Conservation (phyloP, 140 eudicot species). For the Oenanthe javanica region DNA sequence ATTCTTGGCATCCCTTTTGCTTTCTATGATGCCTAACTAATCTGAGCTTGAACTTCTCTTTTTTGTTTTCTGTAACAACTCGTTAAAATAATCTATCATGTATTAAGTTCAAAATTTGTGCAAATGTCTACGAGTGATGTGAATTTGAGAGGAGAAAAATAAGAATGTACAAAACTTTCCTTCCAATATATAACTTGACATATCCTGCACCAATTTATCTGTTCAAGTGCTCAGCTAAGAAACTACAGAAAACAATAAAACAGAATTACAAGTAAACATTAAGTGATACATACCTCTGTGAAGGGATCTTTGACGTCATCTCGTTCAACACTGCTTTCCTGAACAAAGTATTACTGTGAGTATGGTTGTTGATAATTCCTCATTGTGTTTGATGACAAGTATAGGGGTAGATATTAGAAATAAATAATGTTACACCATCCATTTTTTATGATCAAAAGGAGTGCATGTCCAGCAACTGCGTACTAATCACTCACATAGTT, state of each 20-base stretch:
- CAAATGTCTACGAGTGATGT: not conserved
- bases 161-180: not conserved
- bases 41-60: not conserved
- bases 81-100: not conserved
- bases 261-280: not conserved
- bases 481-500: constrained; percentile 64
- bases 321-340: constrained; percentile 96
- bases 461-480: not conserved
- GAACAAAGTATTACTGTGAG: constrained; percentile 15
- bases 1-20: not conserved
- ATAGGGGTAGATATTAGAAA: not conserved
- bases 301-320: constrained; percentile 89
- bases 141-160: not conserved
- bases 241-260: not conserved
- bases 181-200: not conserved
- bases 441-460: not conserved
- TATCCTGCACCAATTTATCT: not conserved
- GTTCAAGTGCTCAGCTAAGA: not conserved
- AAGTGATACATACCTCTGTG: constrained; percentile 47
- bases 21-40: not conserved
- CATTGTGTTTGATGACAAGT: not conserved
- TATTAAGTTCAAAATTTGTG: not conserved
- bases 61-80: not conserved
- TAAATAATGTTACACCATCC: not conserved
- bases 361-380: not conserved